Conservation (phyloP, 2,329 filamentous ascomycete genomes). For the Neofusicoccum cordaticola region DNA sequence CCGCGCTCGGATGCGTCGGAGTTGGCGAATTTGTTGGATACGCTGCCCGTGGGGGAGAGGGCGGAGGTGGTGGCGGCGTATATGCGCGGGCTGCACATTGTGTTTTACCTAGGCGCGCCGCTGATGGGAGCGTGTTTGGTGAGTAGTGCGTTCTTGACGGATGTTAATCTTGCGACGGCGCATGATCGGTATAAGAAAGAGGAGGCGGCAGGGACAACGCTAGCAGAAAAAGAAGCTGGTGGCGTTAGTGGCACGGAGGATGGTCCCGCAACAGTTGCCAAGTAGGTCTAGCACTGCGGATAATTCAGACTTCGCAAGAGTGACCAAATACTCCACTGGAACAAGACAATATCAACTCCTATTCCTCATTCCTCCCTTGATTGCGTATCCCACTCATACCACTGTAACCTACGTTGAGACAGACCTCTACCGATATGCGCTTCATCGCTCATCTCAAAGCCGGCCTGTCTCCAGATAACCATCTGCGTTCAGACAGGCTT, state of each 20-base stretch:
- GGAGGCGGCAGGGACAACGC: background rate
- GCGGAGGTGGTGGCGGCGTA: background rate
- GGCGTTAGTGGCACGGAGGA: background rate
- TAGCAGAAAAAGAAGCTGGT: background rate
- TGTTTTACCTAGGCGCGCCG: constrained; percentile 3
- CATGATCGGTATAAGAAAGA: constrained; percentile 7
- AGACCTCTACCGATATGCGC: too few relatives aligned
- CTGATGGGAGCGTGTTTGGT: background rate
- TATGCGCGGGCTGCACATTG: background rate
- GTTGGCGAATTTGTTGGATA: background rate
- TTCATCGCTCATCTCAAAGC: too few relatives aligned
- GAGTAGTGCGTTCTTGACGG: background rate
- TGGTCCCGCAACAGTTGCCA: too few relatives aligned
- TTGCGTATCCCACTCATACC: too few relatives aligned
- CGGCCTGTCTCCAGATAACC: too few relatives aligned
- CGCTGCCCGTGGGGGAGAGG: background rate
- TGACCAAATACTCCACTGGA: too few relatives aligned
- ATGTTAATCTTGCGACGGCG: constrained; percentile 5
- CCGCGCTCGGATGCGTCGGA: background rate
- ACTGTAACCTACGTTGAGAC: too few relatives aligned
- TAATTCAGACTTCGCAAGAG: too few relatives aligned
- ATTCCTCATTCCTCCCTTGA: too few relatives aligned
- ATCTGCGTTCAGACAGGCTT: too few relatives aligned
- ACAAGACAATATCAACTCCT: too few relatives aligned
- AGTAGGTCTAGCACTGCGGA: too few relatives aligned